Evolutionary conservation across 225 moss, liverwort and hornwort species (phyloP), one percentile per base, ranked within the genome.

Genomic region (Pseudisothecium myosuroides): DNA sequence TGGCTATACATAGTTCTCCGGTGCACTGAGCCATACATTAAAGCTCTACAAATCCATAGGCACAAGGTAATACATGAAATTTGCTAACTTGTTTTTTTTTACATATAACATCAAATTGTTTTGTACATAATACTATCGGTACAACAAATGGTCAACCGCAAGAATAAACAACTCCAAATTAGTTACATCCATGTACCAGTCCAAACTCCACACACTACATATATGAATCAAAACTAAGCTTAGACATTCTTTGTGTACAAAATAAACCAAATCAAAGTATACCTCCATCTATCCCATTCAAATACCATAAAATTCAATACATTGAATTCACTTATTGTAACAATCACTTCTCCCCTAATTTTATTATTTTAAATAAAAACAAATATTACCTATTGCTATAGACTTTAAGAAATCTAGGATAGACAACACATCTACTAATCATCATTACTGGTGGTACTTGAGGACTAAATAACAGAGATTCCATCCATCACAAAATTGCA

Each of bases 401-500:
- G 0, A 62, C 6, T 4, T 21, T 12, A 12, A n/a, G 0, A 67
- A 68, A n/a, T n/a, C 7, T 7, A 68, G 4, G 2, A n/a, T n/a
- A 6, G n/a, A n/a, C 12, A 37, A n/a, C 4, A 68, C 13, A n/a
- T 12, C 13, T 2, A n/a, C 4, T n/a, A 68, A n/a, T n/a, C 1
- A 0, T n/a, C 23, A 23, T 12, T 68, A 68, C 2, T 2, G 0
- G 0, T 22, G 0, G 12, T 19, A 22, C n/a, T 17, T 0, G 5
- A 68, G 1, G 7, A 12, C n/a, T n/a, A n/a, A n/a, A n/a, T 68
- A 22, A 4, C 12, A n/a, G 2, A 68, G n/a, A 68, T 22, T n/a
- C n/a, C n/a, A n/a, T n/a, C 13, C 23, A 68, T 68, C 10, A 12
- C n/a, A 22, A 68, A 68, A 23, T 4, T n/a, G 12, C 12, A 22